Evolutionary conservation across 169 alveolate genomes (phyloP), one percentile per base, ranked within the genome.

Genomic region (Eimeria necatrix): DNA sequence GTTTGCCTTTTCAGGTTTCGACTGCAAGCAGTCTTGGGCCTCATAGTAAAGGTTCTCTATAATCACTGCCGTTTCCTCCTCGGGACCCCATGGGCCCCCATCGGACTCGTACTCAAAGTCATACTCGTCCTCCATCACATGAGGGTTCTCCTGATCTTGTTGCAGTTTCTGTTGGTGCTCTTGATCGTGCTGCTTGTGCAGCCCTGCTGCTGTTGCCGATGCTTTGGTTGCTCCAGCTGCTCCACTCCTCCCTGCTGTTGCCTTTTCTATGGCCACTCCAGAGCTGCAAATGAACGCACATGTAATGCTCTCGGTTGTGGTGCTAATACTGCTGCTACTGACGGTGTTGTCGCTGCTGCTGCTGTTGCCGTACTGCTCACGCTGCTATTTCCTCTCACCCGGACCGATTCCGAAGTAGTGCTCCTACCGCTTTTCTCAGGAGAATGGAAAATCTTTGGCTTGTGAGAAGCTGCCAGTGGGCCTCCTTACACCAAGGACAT

Each of bases 51-150:
- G 91, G 74, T 83, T 83, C 53, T 83, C 91, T 83, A 56, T 56
- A 61, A 56, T 52, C 24, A 83, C 74, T 24, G 91, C 61, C 14
- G 76, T 51, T 24, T 83, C 91, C 76, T 83, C 76, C 46, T 83
- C 91, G n/a, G 74, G 74, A 24, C 76, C 91, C 91, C 91, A 83
- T 71, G 91, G 91, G 76, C 91, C 91, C 91, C 91, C 91, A 46
- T 83, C 74, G 0, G 91, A 83, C 74, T 83, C 91, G 46, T 53
- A 83, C 74, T 83, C 91, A 56, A 83, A 83, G 71, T 83, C 91
- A 56, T 83, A 83, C 10, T 73, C 91, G 70, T 83, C 91, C 91
- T 83, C 91, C 91, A 83, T 83, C 68, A 60, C 91, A 52, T 52
- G 24, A 20, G 48, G 74, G 53, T 83, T 49, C 52, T 53, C 56